These are phyloP conservation scores for Rhodocollybia butyracea DNA, from an alignment of 768 basidiomycete species.

Conservation along the genomic window DNA sequence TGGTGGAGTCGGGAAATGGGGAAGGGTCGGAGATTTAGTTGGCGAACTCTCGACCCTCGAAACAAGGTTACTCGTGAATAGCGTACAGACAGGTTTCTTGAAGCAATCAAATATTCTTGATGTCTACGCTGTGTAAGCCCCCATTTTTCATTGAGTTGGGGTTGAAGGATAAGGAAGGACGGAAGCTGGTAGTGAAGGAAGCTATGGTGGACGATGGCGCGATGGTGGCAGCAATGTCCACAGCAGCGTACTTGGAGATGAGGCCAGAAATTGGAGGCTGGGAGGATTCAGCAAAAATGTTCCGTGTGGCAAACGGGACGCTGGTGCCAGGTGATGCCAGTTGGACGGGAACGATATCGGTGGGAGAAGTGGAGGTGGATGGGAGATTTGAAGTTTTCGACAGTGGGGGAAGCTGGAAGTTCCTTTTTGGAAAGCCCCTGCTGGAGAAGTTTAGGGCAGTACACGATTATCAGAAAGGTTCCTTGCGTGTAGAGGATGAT, in stretches of 20 bases:
- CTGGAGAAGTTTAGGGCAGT: slow-evolving; percentile 17
- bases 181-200: background rate
- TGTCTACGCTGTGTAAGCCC: background rate
- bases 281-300: background rate
- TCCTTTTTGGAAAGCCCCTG: slow-evolving; percentile 27
- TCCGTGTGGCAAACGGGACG: background rate
- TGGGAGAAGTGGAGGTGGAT: background rate
- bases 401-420: slow-evolving; percentile 23
- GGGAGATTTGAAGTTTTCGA: background rate
- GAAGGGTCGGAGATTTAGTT: background rate
- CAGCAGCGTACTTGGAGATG: background rate
- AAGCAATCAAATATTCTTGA: background rate
- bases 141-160: background rate
- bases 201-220: background rate
- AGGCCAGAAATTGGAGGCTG: background rate
- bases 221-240: background rate
- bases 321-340: background rate
- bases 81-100: background rate
- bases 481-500: slow-evolving; percentile 1
- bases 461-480: slow-evolving; percentile 22
- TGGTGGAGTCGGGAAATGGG: no score
- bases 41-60: background rate
- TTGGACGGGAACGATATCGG: background rate
- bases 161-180: background rate
- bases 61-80: background rate